These are phyloP conservation scores for Penicillium odoratum DNA, from an alignment of 495 filamentous ascomycete genomes.

Conservation along the genomic window DNA sequence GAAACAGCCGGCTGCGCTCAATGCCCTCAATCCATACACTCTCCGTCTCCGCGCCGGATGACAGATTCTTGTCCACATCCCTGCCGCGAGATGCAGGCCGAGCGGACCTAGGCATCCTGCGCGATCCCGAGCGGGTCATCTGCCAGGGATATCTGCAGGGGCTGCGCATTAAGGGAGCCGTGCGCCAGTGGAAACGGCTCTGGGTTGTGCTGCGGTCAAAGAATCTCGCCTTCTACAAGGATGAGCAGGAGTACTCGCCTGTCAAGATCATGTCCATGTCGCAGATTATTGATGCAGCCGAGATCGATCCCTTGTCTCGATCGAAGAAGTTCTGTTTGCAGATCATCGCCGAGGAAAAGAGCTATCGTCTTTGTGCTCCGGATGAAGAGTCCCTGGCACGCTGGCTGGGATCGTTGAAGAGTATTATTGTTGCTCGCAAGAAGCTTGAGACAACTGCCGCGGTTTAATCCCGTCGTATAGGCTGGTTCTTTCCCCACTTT, in stretches of 20 bases:
- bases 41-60: constrained; percentile 30
- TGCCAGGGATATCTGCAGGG: constrained; percentile 91
- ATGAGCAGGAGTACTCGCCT: constrained; percentile 88
- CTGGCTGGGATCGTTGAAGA: constrained; percentile 89
- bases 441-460: constrained; percentile 32
- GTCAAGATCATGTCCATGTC: constrained; percentile 77
- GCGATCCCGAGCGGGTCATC: constrained; percentile 73
- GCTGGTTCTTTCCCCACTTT: background rate
- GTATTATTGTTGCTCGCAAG: constrained; percentile 66
- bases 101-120: constrained; percentile 53
- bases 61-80: constrained; percentile 23
- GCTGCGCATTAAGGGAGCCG: constrained; percentile 79
- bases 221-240: constrained; percentile 88
- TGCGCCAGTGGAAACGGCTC: constrained; percentile 90
- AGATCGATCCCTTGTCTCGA: constrained; percentile 82
- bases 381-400: constrained; percentile 81
- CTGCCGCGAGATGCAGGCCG: constrained; percentile 57
- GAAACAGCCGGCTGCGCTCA: constrained; percentile 32
- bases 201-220: constrained; percentile 92
- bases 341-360: constrained; percentile 92
- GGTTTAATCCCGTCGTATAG: background rate
- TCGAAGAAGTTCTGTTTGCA: constrained; percentile 88
- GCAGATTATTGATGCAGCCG: constrained; percentile 85
- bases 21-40: constrained; percentile 36
- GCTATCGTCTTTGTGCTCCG: constrained; percentile 78